These are phyloP conservation scores for Russula vinacea DNA, from an alignment of 768 basidiomycete genomes.

Conservation along the genomic window DNA sequence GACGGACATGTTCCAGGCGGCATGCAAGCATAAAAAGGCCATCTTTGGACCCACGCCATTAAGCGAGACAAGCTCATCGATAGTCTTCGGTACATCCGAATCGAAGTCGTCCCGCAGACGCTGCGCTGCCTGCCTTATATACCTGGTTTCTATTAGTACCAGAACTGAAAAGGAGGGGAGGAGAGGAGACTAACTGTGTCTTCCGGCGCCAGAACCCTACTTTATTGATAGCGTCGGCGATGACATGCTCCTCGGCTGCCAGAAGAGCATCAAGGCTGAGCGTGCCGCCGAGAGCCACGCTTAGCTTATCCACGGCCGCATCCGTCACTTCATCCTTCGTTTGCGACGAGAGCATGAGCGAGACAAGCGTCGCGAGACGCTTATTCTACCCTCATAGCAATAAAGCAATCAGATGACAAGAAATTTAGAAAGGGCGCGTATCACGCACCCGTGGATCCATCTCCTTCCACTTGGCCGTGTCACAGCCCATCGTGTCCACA, in stretches of 20 bases:
- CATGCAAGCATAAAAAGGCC: conserved; percentile 82
- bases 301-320: conserved; percentile 71
- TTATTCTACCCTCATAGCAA: conserved; percentile 50
- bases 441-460: conserved; percentile 57
- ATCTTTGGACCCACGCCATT: conserved; percentile 96
- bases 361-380: conserved; percentile 81
- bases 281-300: conserved; percentile 71
- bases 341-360: conserved; percentile 93
- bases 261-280: conserved; percentile 71
- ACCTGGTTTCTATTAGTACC: conserved; percentile 43
- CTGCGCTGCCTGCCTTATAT: conserved; percentile 70
- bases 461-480: conserved; percentile 62
- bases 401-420: too few species aligned
- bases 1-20: conserved; percentile 77
- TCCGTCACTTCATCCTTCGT: conserved; percentile 91
- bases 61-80: conserved; percentile 81
- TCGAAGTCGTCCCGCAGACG: conserved; percentile 67
- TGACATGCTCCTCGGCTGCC: conserved; percentile 54
- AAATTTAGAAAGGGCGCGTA: too few species aligned
- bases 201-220: conserved; percentile 94
- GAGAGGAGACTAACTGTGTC: conserved; percentile 54
- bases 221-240: conserved; percentile 77
- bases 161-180: neutral
- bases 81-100: conserved; percentile 84
- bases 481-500: conserved; percentile 66